These are phyloP conservation scores for Agastache rugosa DNA, from an alignment of 257 asterid species.

Conservation along the genomic window DNA sequence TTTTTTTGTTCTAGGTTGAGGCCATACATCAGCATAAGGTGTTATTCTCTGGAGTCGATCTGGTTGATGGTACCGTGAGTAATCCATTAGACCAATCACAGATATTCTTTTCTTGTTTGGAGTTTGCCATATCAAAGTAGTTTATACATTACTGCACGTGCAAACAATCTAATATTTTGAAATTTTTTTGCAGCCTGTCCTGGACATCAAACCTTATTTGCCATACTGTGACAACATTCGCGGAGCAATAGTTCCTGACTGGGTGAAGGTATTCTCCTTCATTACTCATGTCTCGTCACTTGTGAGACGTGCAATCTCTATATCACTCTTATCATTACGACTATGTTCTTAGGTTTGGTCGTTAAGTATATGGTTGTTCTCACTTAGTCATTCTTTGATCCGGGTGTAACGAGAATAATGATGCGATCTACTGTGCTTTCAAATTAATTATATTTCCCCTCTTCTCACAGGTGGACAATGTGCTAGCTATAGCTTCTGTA, in stretches of 20 bases:
- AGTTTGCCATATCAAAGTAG: conserved; percentile 11
- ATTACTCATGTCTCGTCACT: conserved; percentile 1
- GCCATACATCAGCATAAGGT: conserved; percentile 59
- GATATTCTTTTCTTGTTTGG: conserved; percentile 21
- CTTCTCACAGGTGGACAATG: conserved; percentile 56
- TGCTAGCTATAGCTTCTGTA: conserved; percentile 72
- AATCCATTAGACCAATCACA: conserved; percentile 10
- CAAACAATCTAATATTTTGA: conserved; percentile 35
- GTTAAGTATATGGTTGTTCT: no score
- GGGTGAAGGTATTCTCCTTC: conserved; percentile 80
- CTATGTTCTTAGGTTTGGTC: no score
- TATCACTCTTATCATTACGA: no score
- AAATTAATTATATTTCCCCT: conserved; percentile 2
- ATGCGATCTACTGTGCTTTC: background rate
- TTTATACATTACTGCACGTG: conserved; percentile 23
- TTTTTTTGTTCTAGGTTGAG: conserved; percentile 65
- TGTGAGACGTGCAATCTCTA: background rate
- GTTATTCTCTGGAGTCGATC: conserved; percentile 90
- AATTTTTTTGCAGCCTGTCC: conserved; percentile 73
- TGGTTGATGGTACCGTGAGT: conserved; percentile 94
- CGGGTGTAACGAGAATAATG: conserved; percentile 11
- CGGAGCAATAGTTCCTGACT: conserved; percentile 79
- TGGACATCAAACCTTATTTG: conserved; percentile 93
- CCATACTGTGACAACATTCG: conserved; percentile 86
- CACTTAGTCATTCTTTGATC: conserved; percentile 7